These are phyloP conservation scores for Penicillium corylophilum DNA, from an alignment of 2,329 filamentous ascomycete species.

Conservation along the genomic window DNA sequence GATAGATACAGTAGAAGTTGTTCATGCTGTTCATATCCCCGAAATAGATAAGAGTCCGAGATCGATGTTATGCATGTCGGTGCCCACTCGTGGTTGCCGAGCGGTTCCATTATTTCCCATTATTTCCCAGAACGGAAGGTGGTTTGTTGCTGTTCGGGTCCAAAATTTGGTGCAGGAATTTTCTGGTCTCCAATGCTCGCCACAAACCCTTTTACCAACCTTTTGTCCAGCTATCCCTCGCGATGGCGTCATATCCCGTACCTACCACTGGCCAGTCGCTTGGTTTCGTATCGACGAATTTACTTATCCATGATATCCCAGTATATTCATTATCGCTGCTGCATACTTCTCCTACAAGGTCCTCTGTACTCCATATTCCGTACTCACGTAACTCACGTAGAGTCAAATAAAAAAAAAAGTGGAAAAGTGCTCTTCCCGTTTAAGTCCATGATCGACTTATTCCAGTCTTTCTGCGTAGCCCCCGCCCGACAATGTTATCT, in stretches of 20 bases:
- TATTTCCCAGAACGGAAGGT: slow-evolving; percentile 24
- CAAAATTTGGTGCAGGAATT: slow-evolving; percentile 1
- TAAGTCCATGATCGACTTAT: neutral
- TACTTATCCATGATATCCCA: no score
- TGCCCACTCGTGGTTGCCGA: slow-evolving; percentile 8
- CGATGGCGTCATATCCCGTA: slow-evolving; percentile 17
- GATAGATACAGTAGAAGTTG: neutral
- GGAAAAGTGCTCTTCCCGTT: neutral
- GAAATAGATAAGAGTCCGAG: neutral
- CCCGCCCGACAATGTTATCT: slow-evolving; percentile 15
- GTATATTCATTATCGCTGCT: no score
- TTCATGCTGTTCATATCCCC: neutral
- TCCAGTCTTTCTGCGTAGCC: neutral
- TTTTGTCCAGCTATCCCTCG: slow-evolving; percentile 7
- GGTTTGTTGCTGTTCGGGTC: slow-evolving; percentile 8
- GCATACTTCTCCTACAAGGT: no score
- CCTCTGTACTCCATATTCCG: no score
- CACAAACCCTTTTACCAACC: neutral
- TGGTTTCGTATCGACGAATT: no score
- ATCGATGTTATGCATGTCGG: slow-evolving; percentile 18
- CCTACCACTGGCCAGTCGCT: no score
- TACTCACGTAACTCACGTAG: no score
- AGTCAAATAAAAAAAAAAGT: neutral
- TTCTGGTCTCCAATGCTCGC: neutral
- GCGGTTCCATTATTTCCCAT: slow-evolving; percentile 12